A percentile compares a stretch with the other conserved stretches of the same genome.
phyloP scores from a whole-genome alignment of 2,329 filamentous ascomycete species.

The Sclerotinia borealis region DNA sequence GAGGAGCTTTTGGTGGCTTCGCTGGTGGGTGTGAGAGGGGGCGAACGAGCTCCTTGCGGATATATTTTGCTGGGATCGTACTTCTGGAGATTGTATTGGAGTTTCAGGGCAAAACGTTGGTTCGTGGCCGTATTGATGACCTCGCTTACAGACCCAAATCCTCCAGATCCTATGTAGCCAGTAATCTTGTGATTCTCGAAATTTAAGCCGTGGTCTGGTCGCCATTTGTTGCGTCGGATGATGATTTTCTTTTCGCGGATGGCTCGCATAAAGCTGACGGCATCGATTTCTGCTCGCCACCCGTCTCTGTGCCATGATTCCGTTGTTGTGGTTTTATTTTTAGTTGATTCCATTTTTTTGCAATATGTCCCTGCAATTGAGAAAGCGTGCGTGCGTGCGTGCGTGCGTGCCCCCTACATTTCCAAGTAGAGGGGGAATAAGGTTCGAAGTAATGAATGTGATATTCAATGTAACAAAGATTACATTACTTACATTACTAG shows the following conservation, averaged over 20 bases:
- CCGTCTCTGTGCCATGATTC: neutral
- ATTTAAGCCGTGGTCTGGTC: neutral
- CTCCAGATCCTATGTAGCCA: neutral
- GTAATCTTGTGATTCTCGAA: neutral
- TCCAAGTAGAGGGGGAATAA: too few relatives aligned
- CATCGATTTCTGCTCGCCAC: neutral
- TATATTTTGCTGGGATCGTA: too few relatives aligned
- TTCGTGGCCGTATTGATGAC: neutral
- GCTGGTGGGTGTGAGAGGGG: neutral
- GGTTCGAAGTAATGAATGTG: too few relatives aligned
- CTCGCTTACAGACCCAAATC: neutral
- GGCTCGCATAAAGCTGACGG: neutral
- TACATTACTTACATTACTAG: too few relatives aligned
- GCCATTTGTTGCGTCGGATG: constrained; percentile 3
- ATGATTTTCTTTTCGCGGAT: neutral
- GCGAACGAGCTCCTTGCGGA: neutral
- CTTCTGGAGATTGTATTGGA: neutral
- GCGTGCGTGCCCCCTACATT: too few relatives aligned
- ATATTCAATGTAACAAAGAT: too few relatives aligned
- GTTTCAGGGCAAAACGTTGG: constrained; percentile 1
- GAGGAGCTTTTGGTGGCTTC: neutral
- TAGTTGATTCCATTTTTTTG: neutral
- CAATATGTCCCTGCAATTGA: too few relatives aligned
- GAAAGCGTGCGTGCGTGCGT: too few relatives aligned
- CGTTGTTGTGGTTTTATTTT: neutral